phyloP scores from a whole-genome alignment of 2,329 filamentous ascomycete species.

The Fusarium sp. region DNA sequence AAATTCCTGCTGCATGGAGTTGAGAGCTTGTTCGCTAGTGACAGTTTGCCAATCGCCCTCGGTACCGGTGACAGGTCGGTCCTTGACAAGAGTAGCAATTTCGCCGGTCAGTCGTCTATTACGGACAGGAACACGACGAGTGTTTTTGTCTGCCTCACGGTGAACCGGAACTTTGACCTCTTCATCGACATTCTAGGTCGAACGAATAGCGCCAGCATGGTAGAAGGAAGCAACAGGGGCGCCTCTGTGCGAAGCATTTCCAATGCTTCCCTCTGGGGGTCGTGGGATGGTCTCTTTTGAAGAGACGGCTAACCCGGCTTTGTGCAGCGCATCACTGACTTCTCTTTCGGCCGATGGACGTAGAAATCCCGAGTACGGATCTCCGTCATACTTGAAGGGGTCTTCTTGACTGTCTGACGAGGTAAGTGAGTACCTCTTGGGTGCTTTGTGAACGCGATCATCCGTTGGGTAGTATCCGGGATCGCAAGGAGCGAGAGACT shows the following conservation, averaged over 20 bases:
- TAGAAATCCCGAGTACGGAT: slow-evolving; percentile 53
- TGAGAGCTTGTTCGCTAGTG: slow-evolving; percentile 46
- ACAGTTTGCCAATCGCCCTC: slow-evolving; percentile 53
- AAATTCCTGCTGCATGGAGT: slow-evolving; percentile 35
- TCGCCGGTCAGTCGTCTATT: slow-evolving; percentile 25
- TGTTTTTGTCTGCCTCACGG: slow-evolving; percentile 22
- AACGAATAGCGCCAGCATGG: slow-evolving; percentile 51
- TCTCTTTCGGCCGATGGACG: slow-evolving; percentile 55
- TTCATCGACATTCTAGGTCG: slow-evolving; percentile 56
- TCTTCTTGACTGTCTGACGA: slow-evolving; percentile 54
- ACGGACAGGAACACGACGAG: neutral
- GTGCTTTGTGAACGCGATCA: slow-evolving; percentile 10
- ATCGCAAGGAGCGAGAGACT: neutral
- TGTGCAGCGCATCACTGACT: slow-evolving; percentile 55
- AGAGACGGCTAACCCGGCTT: slow-evolving; percentile 40
- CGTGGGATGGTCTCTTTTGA: slow-evolving; percentile 9
- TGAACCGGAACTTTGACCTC: slow-evolving; percentile 52
- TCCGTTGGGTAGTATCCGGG: neutral
- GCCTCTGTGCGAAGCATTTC: slow-evolving; percentile 3
- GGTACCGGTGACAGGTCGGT: slow-evolving; percentile 27
- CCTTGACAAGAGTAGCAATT: slow-evolving; percentile 35
- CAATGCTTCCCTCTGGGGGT: slow-evolving; percentile 3
- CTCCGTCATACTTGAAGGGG: slow-evolving; percentile 60
- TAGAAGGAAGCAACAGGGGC: slow-evolving; percentile 49
- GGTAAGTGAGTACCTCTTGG: slow-evolving; percentile 43